Evolutionary conservation across 495 filamentous ascomycete genomes (phyloP).

Genomic region (Trichoderma asperelloides): DNA sequence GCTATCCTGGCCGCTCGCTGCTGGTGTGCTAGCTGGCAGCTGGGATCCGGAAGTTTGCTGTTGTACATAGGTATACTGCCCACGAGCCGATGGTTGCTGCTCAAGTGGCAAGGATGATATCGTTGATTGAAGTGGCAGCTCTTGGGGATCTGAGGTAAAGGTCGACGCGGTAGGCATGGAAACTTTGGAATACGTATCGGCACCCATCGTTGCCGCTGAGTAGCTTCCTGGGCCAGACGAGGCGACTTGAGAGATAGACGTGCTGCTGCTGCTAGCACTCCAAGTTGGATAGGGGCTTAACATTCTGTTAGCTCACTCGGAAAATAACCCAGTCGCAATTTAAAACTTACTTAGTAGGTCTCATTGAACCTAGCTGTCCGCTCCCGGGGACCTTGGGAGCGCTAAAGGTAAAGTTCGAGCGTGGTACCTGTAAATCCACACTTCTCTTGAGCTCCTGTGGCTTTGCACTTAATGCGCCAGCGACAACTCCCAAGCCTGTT

Average conservation of each 20-base stretch:
- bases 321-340: not conserved
- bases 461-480: conserved; percentile 40
- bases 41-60: conserved; percentile 31
- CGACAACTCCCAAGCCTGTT: conserved; percentile 37
- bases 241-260: conserved; percentile 31
- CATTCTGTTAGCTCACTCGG: not conserved
- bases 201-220: conserved; percentile 32
- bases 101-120: conserved; percentile 42
- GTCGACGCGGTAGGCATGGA: conserved; percentile 31
- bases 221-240: conserved; percentile 31
- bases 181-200: conserved; percentile 39
- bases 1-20: conserved; percentile 19
- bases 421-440: conserved; percentile 39
- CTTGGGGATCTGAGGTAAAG: conserved; percentile 40
- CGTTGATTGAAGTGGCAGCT: conserved; percentile 38
- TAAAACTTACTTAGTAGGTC: conserved; percentile 37
- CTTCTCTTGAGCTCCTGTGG: conserved; percentile 35
- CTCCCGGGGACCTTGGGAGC: conserved; percentile 42
- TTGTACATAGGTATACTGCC: conserved; percentile 41
- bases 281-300: not conserved
- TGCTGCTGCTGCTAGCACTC: conserved; percentile 14
- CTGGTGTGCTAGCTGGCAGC: conserved; percentile 15
- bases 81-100: conserved; percentile 34
- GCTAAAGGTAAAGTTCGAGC: conserved; percentile 45
- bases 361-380: conserved; percentile 36